These are phyloP conservation scores for Cylindrotheca fusiformis DNA, from an alignment of 108 stramenopile genomes.

Conservation along the genomic window DNA sequence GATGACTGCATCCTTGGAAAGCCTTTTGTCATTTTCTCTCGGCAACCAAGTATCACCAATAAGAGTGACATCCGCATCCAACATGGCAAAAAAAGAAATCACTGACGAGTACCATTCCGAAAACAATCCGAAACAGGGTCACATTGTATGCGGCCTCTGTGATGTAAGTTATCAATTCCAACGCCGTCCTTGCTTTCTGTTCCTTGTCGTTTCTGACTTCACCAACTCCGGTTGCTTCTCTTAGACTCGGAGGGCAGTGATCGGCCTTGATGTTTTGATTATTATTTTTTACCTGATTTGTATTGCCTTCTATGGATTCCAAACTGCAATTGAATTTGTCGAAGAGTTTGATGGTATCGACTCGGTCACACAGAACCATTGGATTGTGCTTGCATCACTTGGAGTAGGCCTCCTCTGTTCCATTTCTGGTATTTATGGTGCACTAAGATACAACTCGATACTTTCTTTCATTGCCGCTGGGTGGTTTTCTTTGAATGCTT, in stretches of 20 bases:
- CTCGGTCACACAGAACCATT: background rate
- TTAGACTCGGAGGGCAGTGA: conserved; percentile 11
- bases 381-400: conserved; percentile 2
- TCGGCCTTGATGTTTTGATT: conserved; percentile 3
- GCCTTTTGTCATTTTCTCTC: too few species aligned
- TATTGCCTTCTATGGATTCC: conserved; percentile 6
- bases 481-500: conserved; percentile 7
- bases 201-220: too few species aligned
- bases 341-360: conserved; percentile 10
- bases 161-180: background rate
- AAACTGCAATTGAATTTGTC: background rate
- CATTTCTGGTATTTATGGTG: conserved; percentile 12
- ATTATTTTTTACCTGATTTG: conserved; percentile 11
- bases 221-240: too few species aligned
- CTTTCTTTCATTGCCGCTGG: conserved; percentile 5
- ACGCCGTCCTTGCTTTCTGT: too few species aligned
- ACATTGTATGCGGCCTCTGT: background rate
- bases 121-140: background rate
- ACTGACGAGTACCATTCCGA: background rate
- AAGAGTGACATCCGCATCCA: too few species aligned
- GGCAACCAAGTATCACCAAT: too few species aligned
- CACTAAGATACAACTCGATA: conserved; percentile 10
- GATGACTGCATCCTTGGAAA: too few species aligned
- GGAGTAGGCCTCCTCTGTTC: conserved; percentile 14
- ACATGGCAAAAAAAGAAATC: too few species aligned